Evolutionary conservation across 805 yeast species (phyloP), one percentile per base, ranked within the genome.

Genomic region (Teunomyces barrocoloradensis): DNA sequence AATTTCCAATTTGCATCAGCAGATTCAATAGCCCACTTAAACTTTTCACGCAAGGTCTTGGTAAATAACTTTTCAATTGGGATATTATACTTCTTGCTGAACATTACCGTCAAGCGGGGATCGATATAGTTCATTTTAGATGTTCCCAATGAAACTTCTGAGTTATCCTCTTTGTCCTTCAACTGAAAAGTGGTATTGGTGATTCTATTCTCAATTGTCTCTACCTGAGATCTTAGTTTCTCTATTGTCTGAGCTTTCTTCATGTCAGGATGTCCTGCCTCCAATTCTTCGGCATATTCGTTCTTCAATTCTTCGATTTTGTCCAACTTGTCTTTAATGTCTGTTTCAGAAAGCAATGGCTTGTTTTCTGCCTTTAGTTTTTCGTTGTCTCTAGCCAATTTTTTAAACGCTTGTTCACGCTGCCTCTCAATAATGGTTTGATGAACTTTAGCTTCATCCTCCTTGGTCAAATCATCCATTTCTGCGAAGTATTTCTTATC

Each of bases 111-210:
- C 56, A 92, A 72, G 54, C 98, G 77, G 21, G 98, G 98, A 66
- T 92, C 98, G 50, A 92, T 92, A 73, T 92, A 92, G 66, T 92
- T 92, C 77, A 88, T 82, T 72, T 92, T 92, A 21, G 96, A 88
- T 0, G 98, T 92, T 41, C 96, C 90, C 54, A 92, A 73, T 0
- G 97, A 91, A 23, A 92, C 97, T 54, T 88, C 88, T 0, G 96
- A 88, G 63, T 91, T 91, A 62, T 90, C 97, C 63, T 92, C 96
- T 65, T 88, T 90, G 63, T 91, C 97, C 65, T 89, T 85, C 63
- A 89, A 75, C 63, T 87, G 96, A 51, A 89, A 72, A 7, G 80
- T 70, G 1, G 88, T 83, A 50, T 80, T 85, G 43, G 74, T 63
- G 38, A 89, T 85, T 55, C 97, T 76, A 48, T 79, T 79, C 43